These are phyloP conservation scores for Salix brachista DNA, from an alignment of 345 rosid genomes.

Conservation along the genomic window DNA sequence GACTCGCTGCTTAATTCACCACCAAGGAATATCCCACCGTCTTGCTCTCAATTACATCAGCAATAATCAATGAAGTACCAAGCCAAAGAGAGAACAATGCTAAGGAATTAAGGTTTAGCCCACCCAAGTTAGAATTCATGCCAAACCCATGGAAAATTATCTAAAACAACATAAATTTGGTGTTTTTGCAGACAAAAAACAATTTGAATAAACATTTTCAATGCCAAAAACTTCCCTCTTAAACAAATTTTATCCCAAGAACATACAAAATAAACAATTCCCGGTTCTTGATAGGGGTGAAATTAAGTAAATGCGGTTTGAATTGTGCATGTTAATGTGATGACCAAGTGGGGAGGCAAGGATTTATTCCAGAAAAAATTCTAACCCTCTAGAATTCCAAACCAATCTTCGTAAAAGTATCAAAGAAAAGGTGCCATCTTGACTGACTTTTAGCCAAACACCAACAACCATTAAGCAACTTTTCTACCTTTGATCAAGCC, in stretches of 20 bases:
- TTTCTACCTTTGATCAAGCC: background rate
- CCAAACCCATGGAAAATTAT: no score
- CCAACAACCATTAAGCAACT: background rate
- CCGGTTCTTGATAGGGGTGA: background rate
- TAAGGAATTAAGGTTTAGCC: background rate
- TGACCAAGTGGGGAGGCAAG: background rate
- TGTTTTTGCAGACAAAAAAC: no score
- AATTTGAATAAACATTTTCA: no score
- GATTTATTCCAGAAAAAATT: no score
- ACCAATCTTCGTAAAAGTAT: background rate
- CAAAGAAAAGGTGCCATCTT: background rate
- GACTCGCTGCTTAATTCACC: background rate
- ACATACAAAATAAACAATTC: background rate
- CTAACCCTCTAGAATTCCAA: background rate
- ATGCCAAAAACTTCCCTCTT: background rate
- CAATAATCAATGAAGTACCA: background rate
- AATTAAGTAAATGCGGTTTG: background rate
- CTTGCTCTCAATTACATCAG: background rate
- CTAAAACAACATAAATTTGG: no score
- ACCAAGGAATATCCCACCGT: background rate
- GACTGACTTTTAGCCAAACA: background rate
- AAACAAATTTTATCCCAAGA: background rate
- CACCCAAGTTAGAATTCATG: background rate
- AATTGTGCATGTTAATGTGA: background rate
- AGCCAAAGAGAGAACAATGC: background rate